Conservation (phyloP, 148 eudicot species). For the Fagopyrum homotropicum region DNA sequence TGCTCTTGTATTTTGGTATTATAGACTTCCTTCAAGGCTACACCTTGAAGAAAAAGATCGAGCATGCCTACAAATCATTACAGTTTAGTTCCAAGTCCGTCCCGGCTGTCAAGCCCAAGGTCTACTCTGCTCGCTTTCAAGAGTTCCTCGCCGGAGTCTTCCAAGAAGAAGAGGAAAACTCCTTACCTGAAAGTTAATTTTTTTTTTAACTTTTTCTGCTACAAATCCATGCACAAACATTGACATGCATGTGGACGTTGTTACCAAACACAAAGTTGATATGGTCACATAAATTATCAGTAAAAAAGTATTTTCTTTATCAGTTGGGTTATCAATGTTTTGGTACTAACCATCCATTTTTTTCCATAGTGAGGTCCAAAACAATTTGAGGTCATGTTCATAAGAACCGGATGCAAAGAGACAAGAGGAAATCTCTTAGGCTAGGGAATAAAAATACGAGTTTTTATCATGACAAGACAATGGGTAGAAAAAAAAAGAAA, state of each 20-base stretch:
- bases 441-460: too few species aligned
- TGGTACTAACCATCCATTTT: too few species aligned
- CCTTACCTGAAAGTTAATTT: background rate
- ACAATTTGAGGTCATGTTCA: too few species aligned
- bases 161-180: slow-evolving; percentile 11
- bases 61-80: slow-evolving; percentile 37
- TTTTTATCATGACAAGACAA: too few species aligned
- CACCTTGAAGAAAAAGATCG: slow-evolving; percentile 30
- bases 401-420: too few species aligned
- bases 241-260: too few species aligned
- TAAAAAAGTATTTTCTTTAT: too few species aligned
- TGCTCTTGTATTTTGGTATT: slow-evolving; percentile 26
- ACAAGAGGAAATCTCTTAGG: too few species aligned
- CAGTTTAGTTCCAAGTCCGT: slow-evolving; percentile 27
- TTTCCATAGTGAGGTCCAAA: too few species aligned
- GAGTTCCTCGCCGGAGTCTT: slow-evolving; percentile 35
- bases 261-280: background rate
- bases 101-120: slow-evolving; percentile 31
- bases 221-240: background rate
- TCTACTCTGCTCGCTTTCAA: slow-evolving; percentile 30
- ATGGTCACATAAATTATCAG: too few species aligned
- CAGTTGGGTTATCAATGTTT: too few species aligned
- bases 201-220: background rate
- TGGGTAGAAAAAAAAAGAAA: too few species aligned
- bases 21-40: slow-evolving; percentile 37